Percentiles rank a stretch among this genome's conserved stretches.
phyloP scores from a whole-genome alignment of 208 protist species.

The Balamuthia mandrillaris region DNA sequence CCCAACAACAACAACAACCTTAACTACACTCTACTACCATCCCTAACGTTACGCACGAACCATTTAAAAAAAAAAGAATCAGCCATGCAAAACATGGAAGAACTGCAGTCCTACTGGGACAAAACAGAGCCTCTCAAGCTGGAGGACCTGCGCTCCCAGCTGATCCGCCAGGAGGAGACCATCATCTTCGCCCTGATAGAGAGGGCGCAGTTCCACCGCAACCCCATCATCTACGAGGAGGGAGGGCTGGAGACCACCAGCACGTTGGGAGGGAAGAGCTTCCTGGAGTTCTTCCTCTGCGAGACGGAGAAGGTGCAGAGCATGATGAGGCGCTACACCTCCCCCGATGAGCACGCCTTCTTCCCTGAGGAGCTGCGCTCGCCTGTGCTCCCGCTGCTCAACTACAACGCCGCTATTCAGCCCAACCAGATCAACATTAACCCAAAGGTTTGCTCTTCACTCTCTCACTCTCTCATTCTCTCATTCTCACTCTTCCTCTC shows the following conservation, averaged over 20 bases:
- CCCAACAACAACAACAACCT: no score
- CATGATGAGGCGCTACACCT: conserved; percentile 61
- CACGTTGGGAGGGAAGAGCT: conserved; percentile 26
- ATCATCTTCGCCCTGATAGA: conserved; percentile 72
- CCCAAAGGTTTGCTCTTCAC: not conserved
- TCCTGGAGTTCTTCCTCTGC: conserved; percentile 59
- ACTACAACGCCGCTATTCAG: conserved; percentile 35
- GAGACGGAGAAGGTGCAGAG: conserved; percentile 54
- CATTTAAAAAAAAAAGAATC: no score
- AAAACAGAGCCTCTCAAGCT: conserved; percentile 59
- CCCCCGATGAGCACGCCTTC: conserved; percentile 67
- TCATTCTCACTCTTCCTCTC: not conserved
- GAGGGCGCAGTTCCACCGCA: conserved; percentile 62
- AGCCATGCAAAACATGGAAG: conserved; percentile 63
- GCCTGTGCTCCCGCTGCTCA: conserved; percentile 49
- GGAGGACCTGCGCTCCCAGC: conserved; percentile 24
- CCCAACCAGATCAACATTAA: conserved; percentile 67
- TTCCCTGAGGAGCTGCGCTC: conserved; percentile 41
- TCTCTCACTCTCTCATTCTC: not conserved
- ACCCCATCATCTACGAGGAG: conserved; percentile 42
- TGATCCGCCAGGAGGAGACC: conserved; percentile 68
- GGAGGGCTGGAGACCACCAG: not conserved
- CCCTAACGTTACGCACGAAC: no score
- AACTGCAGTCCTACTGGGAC: conserved; percentile 42
- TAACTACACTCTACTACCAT: no score